Percentiles rank a stretch among this genome's conserved stretches.
These are phyloP conservation scores for Podospora conica DNA, from an alignment of 495 filamentous ascomycete genomes.

Conservation along the genomic window DNA sequence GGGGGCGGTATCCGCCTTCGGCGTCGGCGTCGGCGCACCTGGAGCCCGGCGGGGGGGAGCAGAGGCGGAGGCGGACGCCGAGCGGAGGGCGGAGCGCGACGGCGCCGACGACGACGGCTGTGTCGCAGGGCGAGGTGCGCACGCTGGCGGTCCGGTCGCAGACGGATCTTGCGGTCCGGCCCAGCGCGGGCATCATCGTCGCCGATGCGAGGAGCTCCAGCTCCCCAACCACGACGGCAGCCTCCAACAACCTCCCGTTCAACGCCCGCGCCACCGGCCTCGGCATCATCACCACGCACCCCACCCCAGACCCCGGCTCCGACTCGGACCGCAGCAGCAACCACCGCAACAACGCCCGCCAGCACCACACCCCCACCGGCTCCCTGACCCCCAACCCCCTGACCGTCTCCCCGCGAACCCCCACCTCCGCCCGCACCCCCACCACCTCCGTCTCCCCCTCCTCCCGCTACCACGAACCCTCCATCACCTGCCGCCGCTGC, in stretches of 20 bases:
- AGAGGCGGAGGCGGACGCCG: conserved; percentile 37
- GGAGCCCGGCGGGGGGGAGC: conserved; percentile 40
- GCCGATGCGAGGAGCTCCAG: conserved; percentile 40
- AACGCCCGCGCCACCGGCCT: conserved; percentile 21
- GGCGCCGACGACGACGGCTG: conserved; percentile 31
- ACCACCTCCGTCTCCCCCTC: conserved; percentile 30
- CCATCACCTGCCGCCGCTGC: conserved; percentile 66
- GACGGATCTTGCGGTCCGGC: conserved; percentile 49
- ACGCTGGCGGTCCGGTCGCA: conserved; percentile 45
- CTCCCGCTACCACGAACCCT: conserved; percentile 62
- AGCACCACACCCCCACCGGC: conserved; percentile 13
- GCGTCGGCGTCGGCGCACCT: conserved; percentile 37
- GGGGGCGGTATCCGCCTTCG: conserved; percentile 42
- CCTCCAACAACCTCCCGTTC: conserved; percentile 12
- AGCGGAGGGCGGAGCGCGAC: conserved; percentile 41
- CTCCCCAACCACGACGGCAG: conserved; percentile 23
- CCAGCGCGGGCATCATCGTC: conserved; percentile 27
- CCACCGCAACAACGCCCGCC: background rate
- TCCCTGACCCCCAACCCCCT: too few relatives aligned
- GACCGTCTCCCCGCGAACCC: too few relatives aligned
- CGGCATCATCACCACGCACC: conserved; percentile 21
- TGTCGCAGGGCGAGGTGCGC: conserved; percentile 34
- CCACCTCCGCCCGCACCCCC: conserved; percentile 17
- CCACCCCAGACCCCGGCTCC: background rate
- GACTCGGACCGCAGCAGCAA: conserved; percentile 1